Evolutionary conservation across 2,329 filamentous ascomycete species (phyloP).

Genomic region (Domatiomyces globalis): DNA sequence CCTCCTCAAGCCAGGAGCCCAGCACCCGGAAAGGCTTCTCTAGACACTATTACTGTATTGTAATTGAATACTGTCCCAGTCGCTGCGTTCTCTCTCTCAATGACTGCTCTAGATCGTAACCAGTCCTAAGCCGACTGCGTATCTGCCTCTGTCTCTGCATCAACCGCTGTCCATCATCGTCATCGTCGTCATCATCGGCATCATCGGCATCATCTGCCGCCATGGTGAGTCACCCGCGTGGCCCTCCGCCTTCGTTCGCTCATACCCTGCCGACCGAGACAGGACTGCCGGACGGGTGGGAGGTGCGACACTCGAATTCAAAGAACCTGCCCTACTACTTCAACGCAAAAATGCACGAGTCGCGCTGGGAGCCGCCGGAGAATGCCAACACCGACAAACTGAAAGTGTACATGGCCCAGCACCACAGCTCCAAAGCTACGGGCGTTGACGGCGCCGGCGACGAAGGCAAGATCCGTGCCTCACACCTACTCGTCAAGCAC

Average conservation of each 20-base stretch:
- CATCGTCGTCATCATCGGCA: too few species aligned
- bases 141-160: too few species aligned
- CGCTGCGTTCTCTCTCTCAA: too few species aligned
- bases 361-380: slow-evolving; percentile 83
- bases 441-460: slow-evolving; percentile 26
- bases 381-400: slow-evolving; percentile 84
- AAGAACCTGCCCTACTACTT: slow-evolving; percentile 99
- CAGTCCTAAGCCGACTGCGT: too few species aligned
- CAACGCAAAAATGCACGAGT: slow-evolving; percentile 72
- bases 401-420: slow-evolving; percentile 81
- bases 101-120: too few species aligned
- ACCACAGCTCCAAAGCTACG: slow-evolving; percentile 53
- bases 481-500: slow-evolving; percentile 91
- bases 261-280: slow-evolving; percentile 46
- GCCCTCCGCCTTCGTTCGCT: slow-evolving; percentile 1
- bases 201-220: not conserved
- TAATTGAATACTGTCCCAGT: too few species aligned
- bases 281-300: slow-evolving; percentile 77
- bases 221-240: slow-evolving; percentile 8
- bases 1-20: too few species aligned
- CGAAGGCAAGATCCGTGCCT: slow-evolving; percentile 80
- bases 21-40: too few species aligned
- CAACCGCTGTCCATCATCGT: too few species aligned
- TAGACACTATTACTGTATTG: too few species aligned
- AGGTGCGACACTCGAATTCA: slow-evolving; percentile 94